Evolutionary conservation across 495 filamentous ascomycete genomes (phyloP).

Genomic region (Penicillium malachiteum): DNA sequence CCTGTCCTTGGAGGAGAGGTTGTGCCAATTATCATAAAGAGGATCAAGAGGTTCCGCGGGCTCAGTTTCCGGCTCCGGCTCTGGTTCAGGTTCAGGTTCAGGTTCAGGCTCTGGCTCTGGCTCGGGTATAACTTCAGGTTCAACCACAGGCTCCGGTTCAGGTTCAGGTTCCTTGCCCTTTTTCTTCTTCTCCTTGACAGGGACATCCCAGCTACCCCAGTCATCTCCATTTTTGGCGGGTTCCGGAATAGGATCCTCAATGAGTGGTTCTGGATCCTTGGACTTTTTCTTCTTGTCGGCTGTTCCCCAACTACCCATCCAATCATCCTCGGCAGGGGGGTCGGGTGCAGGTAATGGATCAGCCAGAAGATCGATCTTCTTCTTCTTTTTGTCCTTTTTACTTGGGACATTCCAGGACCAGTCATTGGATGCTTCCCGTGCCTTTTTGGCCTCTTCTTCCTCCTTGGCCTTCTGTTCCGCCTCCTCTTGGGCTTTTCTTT

Average conservation of each 20-base stretch:
- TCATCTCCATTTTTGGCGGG: slow-evolving; percentile 37
- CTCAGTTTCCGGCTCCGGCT: slow-evolving; percentile 30
- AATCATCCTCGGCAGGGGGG: slow-evolving; percentile 25
- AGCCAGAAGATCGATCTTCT: slow-evolving; percentile 31
- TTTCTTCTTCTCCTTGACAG: slow-evolving; percentile 31
- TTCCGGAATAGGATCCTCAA: slow-evolving; percentile 5
- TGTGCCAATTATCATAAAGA: slow-evolving; percentile 37
- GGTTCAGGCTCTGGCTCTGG: slow-evolving; percentile 30
- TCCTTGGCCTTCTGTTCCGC: slow-evolving; percentile 11
- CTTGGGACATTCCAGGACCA: slow-evolving; percentile 33
- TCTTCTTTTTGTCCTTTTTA: slow-evolving; percentile 44
- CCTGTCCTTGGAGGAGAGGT: slow-evolving; percentile 38
- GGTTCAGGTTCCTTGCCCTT: slow-evolving; percentile 28
- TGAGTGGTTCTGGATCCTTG: slow-evolving; percentile 26
- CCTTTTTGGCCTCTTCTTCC: slow-evolving; percentile 4
- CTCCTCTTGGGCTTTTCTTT: slow-evolving; percentile 14
- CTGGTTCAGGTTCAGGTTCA: slow-evolving; percentile 28
- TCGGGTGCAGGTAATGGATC: slow-evolving; percentile 26
- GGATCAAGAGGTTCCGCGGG: slow-evolving; percentile 32
- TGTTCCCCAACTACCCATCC: slow-evolving; percentile 33
- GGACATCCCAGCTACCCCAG: slow-evolving; percentile 35
- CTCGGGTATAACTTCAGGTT: slow-evolving; percentile 30
- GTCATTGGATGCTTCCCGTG: slow-evolving; percentile 19
- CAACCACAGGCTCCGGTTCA: slow-evolving; percentile 15
- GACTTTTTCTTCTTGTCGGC: slow-evolving; percentile 39